Base-by-base conservation (phyloP, 495 filamentous ascomycete genomes). In the Lasiosphaeria hispida region DNA sequence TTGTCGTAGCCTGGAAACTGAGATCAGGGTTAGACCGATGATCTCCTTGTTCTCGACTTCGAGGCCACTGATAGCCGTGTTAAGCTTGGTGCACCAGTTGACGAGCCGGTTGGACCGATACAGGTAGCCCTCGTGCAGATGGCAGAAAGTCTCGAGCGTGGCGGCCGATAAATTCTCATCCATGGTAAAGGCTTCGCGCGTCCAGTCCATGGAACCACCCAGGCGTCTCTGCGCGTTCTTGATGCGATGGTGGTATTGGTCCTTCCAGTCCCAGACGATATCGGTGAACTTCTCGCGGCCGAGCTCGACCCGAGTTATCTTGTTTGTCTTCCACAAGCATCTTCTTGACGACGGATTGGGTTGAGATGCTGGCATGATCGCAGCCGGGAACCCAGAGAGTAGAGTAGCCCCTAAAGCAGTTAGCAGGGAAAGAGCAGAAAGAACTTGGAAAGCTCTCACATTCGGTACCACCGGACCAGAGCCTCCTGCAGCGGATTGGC, bases 141-240 rank as follows among this genome's bases (percentile, higher is more conserved):
- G 76, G 44, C 85, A 81, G 63, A 89, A 90, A 0, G 83, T 86
- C 68, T 88, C 83, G 36, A 76, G 82, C 41, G 87, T 86, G 7
- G 87, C 87, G 10, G 73, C 74, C n/a, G 80, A 82, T 6, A 86
- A 71, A 47, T 83, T 80, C 65, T 76, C 62, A 60, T 85, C 80
- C 86, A 90, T 87, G n/a, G 86, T 90, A 69, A 89, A 90, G 15
- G 84, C 85, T 67, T 90, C 87, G 47, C 86, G 69, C 8, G 72
- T 77, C 87, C 87, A 90, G 69, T 90, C 87, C 53, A 85, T 81
- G 5, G 83, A 86, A 6, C 79, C 84, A 40, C 87, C 87, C 75
- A 88, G 75, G 47, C 80, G 75, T 41, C 75, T 68, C 40, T 79
- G 68, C n/a, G 74, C 75, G 13, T 76, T 76, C 66, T 84, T 85